Evolutionary conservation across 2,329 filamentous ascomycete genomes (phyloP), one percentile per base, ranked within the genome.

Genomic region (Bipolaris bicolor): DNA sequence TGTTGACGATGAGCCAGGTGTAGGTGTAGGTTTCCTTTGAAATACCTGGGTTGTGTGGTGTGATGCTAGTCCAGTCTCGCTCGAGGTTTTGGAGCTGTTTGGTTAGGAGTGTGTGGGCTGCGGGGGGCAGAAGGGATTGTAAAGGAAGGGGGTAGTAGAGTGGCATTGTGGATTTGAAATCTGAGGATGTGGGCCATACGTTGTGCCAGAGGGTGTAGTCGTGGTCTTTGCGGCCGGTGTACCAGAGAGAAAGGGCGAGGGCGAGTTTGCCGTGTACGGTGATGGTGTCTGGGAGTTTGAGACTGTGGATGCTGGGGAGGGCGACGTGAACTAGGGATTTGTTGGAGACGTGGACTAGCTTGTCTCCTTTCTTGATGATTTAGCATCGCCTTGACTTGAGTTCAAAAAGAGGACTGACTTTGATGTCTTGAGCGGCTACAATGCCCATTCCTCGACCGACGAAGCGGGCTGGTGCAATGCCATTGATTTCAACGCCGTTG

Each of bases 381-480:
- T 65, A 72, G 64, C 31, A 47, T 36, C 18, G 6, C 15, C 15
- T 39, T 5, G 9, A 13, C 46, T 37, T 16, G 29, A 18, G 18
- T 48, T 31, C 2, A 15, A 20, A n/a, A 16, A 10, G 22, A 13
- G 31, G 18, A 70, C 71, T 68, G 78, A 90, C 90, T 78, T 89
- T 79, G 59, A 95, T 82, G 13, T 83, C 78, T 26, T 84, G 82
- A 11, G 85, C 88, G 5, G 91, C 89, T 49, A 93, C 82, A 55
- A 97, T 87, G 45, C 93, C 92, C 51, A 95, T 84, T 26, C 92
- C 92, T 52, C 90, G 83, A 1, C 88, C 89, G 5, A 88, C 84
- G 15, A 96, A 87, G 37, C 80, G 80, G 39, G 86, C 83, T 5
- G 91, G 88, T 2, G 80, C 80, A 46, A 96, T 86, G 26, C 87